Evolutionary conservation across 2,329 filamentous ascomycete genomes (phyloP).

Genomic region (Fusarium hostae): DNA sequence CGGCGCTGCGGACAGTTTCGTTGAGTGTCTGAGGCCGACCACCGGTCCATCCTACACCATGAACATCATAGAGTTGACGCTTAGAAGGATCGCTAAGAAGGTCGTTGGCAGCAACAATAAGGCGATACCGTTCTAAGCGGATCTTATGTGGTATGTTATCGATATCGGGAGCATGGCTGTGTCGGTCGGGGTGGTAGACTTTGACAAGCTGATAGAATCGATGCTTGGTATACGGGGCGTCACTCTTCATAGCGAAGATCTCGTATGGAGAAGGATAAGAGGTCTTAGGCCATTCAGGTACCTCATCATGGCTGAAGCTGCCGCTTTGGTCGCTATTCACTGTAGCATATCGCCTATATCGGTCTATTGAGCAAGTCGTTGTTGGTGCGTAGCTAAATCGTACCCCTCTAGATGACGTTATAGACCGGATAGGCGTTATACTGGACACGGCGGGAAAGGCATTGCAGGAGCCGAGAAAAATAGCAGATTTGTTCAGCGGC

Average conservation of each 20-base stretch:
- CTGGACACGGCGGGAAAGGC: conserved; percentile 28
- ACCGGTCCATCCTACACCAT: conserved; percentile 81
- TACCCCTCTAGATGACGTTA: conserved; percentile 39
- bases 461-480: conserved; percentile 38
- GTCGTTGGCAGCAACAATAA: conserved; percentile 87
- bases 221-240: conserved; percentile 80
- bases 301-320: conserved; percentile 13
- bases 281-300: conserved; percentile 59
- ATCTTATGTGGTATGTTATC: conserved; percentile 61
- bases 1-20: conserved; percentile 50
- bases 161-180: conserved; percentile 45
- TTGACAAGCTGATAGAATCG: conserved; percentile 94
- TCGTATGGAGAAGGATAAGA: conserved; percentile 85
- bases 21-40: conserved; percentile 65
- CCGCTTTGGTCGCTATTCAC: conserved; percentile 22
- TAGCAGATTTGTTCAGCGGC: conserved; percentile 36
- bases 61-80: conserved; percentile 82
- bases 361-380: conserved; percentile 5
- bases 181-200: conserved; percentile 90
- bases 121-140: conserved; percentile 87
- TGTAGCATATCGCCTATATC: conserved; percentile 38
- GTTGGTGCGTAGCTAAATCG: conserved; percentile 14
- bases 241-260: conserved; percentile 72
- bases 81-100: conserved; percentile 85
- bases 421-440: conserved; percentile 24